Evolutionary conservation across 352 stramenopile species (phyloP).

Genomic region (Phytophthora cryptogea): DNA sequence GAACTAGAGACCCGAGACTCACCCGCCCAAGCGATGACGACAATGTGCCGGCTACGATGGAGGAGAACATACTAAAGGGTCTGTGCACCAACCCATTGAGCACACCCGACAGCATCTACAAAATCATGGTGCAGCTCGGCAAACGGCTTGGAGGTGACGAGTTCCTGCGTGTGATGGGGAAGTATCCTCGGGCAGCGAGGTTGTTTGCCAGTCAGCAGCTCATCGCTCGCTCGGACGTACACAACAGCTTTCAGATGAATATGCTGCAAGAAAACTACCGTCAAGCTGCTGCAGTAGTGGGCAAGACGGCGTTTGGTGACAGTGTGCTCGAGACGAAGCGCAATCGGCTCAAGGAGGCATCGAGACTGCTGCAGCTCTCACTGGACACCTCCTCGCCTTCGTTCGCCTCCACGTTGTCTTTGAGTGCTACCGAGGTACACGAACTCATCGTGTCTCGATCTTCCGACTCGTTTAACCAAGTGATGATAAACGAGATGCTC

Average conservation of each 20-base stretch:
- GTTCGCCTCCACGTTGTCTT: constrained; percentile 19
- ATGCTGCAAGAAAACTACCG: constrained; percentile 30
- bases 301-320: constrained; percentile 55
- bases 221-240: constrained; percentile 34
- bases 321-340: constrained; percentile 44
- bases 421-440: constrained; percentile 25
- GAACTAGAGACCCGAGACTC: background rate
- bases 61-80: constrained; percentile 56
- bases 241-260: constrained; percentile 38
- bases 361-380: constrained; percentile 34
- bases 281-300: constrained; percentile 40
- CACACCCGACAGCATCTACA: constrained; percentile 50
- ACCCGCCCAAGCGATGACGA: constrained; percentile 1
- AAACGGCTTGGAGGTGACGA: constrained; percentile 33
- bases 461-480: constrained; percentile 45
- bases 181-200: constrained; percentile 48
- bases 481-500: constrained; percentile 57
- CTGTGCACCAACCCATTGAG: constrained; percentile 49
- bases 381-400: constrained; percentile 20
- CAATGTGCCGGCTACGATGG: constrained; percentile 23
- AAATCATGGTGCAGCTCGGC: constrained; percentile 42
- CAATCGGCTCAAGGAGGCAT: constrained; percentile 44
- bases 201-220: constrained; percentile 53
- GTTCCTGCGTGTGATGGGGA: constrained; percentile 42
- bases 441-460: constrained; percentile 21